phyloP scores from a whole-genome alignment of 352 stramenopile genomes.

The Phytophthora idaei region DNA sequence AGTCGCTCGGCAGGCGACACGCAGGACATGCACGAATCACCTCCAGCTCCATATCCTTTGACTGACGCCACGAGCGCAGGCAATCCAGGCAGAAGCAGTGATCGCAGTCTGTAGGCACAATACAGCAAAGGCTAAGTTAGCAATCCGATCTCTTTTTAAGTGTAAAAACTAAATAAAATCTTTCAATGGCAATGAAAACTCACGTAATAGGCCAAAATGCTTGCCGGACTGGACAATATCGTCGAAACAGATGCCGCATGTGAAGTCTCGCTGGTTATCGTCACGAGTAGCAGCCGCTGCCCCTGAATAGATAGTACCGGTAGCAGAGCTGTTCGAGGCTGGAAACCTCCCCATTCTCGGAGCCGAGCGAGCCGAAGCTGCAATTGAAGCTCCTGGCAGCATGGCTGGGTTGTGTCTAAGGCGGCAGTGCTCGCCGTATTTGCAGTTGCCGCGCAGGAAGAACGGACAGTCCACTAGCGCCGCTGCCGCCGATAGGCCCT shows the following conservation, averaged over 20 bases:
- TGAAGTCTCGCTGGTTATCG: constrained; percentile 55
- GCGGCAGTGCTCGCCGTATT: constrained; percentile 72
- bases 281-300: constrained; percentile 1
- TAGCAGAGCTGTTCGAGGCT: constrained; percentile 5
- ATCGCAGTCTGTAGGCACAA: constrained; percentile 44
- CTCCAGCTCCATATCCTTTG: constrained; percentile 76
- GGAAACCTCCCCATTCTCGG: not conserved
- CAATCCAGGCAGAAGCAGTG: constrained; percentile 85
- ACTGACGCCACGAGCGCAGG: constrained; percentile 70
- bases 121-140: too few relatives aligned
- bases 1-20: constrained; percentile 72
- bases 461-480: constrained; percentile 77
- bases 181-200: constrained; percentile 12
- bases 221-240: constrained; percentile 80
- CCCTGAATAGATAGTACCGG: not conserved
- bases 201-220: constrained; percentile 80
- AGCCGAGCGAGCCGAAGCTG: constrained; percentile 1
- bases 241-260: constrained; percentile 85
- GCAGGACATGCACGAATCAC: constrained; percentile 70
- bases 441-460: constrained; percentile 78
- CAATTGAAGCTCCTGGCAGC: constrained; percentile 6
- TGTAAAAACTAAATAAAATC: not conserved
- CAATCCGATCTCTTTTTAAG: too few relatives aligned
- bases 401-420: constrained; percentile 52
- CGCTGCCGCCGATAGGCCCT: constrained; percentile 50